Conservation (phyloP, 2,329 filamentous ascomycete genomes). For the Talaromyces sp. region DNA sequence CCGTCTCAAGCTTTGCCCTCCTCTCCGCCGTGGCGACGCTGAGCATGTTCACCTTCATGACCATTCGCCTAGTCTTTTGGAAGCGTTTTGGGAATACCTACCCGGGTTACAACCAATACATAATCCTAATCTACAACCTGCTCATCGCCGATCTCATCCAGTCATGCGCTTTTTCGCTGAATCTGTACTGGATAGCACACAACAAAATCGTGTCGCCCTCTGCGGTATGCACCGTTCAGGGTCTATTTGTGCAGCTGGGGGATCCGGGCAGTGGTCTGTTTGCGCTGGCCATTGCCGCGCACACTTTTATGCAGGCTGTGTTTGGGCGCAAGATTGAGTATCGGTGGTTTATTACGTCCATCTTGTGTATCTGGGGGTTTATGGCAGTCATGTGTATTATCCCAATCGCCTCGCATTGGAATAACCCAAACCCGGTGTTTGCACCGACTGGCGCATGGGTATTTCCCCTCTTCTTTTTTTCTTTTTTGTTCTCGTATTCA, state of each 20-base stretch:
- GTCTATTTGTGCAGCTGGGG: constrained; percentile 48
- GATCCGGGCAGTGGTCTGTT: constrained; percentile 49
- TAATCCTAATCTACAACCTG: constrained; percentile 48
- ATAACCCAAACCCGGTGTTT: constrained; percentile 31
- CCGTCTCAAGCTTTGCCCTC: constrained; percentile 41
- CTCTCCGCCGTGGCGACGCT: constrained; percentile 43
- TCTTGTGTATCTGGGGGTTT: constrained; percentile 42
- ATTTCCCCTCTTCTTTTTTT: constrained; percentile 16
- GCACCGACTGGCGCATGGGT: constrained; percentile 49
- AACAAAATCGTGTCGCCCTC: constrained; percentile 41
- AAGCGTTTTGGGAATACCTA: constrained; percentile 42
- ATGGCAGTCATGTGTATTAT: constrained; percentile 42
- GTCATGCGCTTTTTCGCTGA: constrained; percentile 40
- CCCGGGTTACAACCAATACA: constrained; percentile 50
- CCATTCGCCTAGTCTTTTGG: constrained; percentile 47
- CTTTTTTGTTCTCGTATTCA: not conserved
- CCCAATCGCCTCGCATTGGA: constrained; percentile 38
- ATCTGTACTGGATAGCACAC: constrained; percentile 42
- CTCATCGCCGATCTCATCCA: constrained; percentile 48
- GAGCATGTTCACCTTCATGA: constrained; percentile 43
- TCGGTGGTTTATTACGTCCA: constrained; percentile 36
- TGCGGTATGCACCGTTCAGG: constrained; percentile 45
- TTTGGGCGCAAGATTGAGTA: constrained; percentile 43
- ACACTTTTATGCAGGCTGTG: constrained; percentile 47
- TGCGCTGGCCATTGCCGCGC: constrained; percentile 50